phyloP scores from a whole-genome alignment of 2,329 filamentous ascomycete genomes.

The Gremmenia infestans region DNA sequence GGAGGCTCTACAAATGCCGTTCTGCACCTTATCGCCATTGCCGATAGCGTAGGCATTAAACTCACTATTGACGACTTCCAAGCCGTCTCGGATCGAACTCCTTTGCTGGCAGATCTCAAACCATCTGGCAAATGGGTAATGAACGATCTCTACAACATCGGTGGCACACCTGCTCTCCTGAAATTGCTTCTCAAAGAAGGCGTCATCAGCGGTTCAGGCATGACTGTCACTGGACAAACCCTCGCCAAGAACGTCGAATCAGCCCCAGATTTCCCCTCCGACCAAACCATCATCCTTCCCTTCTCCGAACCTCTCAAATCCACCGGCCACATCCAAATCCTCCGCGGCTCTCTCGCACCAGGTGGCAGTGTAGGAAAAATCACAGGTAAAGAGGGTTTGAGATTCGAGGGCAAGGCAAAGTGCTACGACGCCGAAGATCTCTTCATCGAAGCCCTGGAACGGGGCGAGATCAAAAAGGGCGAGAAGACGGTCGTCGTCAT shows the following conservation, averaged over 20 bases:
- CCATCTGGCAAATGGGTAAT: constrained; percentile 65
- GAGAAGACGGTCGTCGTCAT: constrained; percentile 75
- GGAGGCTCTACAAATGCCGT: constrained; percentile 84
- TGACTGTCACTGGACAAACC: constrained; percentile 56
- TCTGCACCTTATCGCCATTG: constrained; percentile 78
- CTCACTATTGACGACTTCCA: constrained; percentile 86
- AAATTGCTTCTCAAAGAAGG: constrained; percentile 55
- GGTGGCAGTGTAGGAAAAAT: constrained; percentile 71
- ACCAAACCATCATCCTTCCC: constrained; percentile 67
- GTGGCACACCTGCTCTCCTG: constrained; percentile 52
- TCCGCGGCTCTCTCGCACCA: constrained; percentile 64
- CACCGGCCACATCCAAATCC: constrained; percentile 69
- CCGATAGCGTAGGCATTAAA: constrained; percentile 74
- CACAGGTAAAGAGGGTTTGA: constrained; percentile 67
- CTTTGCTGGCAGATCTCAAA: constrained; percentile 78
- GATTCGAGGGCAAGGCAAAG: constrained; percentile 64
- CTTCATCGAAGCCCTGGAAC: constrained; percentile 63
- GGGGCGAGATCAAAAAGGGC: constrained; percentile 65
- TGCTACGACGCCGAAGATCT: constrained; percentile 66
- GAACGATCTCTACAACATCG: constrained; percentile 51
- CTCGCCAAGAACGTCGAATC: constrained; percentile 54
- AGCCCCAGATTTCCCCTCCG: constrained; percentile 57
- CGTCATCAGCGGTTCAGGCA: constrained; percentile 53
- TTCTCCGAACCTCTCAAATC: constrained; percentile 64
- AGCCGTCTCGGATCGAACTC: constrained; percentile 70